phyloP scores from a whole-genome alignment of 1,139 yeast species.

The Geotrichum europaeum region DNA sequence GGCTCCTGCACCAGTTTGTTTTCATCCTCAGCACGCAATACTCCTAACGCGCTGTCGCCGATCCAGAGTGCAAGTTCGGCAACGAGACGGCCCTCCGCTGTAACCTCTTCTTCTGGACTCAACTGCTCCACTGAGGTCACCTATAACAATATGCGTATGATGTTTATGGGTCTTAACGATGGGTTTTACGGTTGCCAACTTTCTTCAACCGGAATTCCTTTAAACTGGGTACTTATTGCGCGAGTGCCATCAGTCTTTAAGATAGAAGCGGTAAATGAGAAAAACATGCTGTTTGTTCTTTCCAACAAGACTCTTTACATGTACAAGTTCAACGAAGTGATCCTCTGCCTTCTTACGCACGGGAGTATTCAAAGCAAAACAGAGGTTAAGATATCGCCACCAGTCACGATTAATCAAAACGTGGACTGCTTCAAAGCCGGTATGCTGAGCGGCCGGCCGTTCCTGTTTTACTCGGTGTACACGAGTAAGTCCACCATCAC shows the following conservation, averaged over 20 bases:
- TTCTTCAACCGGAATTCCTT: conserved; percentile 1
- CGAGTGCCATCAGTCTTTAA: conserved; percentile 7
- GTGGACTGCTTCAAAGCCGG: conserved; percentile 17
- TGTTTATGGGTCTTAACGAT: conserved; percentile 11
- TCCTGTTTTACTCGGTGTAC: conserved; percentile 12
- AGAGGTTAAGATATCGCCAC: conserved; percentile 10
- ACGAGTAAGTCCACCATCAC: conserved; percentile 13
- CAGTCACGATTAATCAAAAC: conserved; percentile 6
- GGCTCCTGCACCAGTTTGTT: not conserved
- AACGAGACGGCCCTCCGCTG: not conserved
- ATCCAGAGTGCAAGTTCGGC: not conserved
- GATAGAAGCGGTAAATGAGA: conserved; percentile 13
- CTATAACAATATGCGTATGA: conserved; percentile 4
- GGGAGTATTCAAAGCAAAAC: conserved; percentile 8
- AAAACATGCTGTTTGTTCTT: conserved; percentile 13
- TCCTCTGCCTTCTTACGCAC: conserved; percentile 5
- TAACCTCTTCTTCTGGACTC: conserved; percentile 2
- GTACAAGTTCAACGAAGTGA: conserved; percentile 14
- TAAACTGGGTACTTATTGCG: conserved; percentile 12
- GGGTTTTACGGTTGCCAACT: conserved; percentile 12
- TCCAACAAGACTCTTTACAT: conserved; percentile 1
- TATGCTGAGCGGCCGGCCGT: conserved; percentile 3
- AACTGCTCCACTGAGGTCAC: conserved; percentile 12
- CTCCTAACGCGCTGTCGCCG: not conserved
- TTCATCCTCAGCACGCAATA: not conserved